Percentiles rank a stretch among this genome's conserved stretches.
phyloP scores from a whole-genome alignment of 2,329 filamentous ascomycete genomes.

The Phialemoniopsis sp. region DNA sequence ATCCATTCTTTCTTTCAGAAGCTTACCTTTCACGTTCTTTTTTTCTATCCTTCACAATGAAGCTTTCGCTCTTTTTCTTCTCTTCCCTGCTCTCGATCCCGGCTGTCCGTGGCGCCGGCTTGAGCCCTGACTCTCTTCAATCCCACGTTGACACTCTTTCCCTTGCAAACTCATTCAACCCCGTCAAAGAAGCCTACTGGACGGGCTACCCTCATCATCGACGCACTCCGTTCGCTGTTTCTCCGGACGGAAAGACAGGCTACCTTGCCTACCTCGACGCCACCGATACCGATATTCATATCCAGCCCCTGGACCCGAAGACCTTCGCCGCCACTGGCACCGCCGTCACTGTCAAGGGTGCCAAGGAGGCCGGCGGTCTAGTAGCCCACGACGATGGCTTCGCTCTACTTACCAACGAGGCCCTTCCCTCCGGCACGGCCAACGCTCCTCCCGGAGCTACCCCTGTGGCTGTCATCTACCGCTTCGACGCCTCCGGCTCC shows the following conservation, averaged over 20 bases:
- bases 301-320: slow-evolving; percentile 50
- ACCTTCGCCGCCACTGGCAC: slow-evolving; percentile 51
- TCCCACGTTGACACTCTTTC: too few species aligned
- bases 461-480: slow-evolving; percentile 55
- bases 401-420: slow-evolving; percentile 56
- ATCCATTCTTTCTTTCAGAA: too few species aligned
- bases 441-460: slow-evolving; percentile 41
- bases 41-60: too few species aligned
- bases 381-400: slow-evolving; percentile 61
- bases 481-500: slow-evolving; percentile 51
- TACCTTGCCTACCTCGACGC: slow-evolving; percentile 58
- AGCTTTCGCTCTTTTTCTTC: too few species aligned
- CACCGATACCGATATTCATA: slow-evolving; percentile 49
- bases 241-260: slow-evolving; percentile 53
- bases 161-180: too few species aligned
- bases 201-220: slow-evolving; percentile 57
- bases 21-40: too few species aligned
- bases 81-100: too few species aligned
- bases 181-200: too few species aligned
- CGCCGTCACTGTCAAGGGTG: slow-evolving; percentile 44
- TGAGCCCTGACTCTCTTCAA: too few species aligned
- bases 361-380: slow-evolving; percentile 56
- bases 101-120: too few species aligned
- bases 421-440: slow-evolving; percentile 42
- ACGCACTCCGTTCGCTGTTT: slow-evolving; percentile 58